Evolutionary conservation across 1,139 yeast genomes (phyloP), one percentile per base, ranked within the genome.

Genomic region (Diutina sp.): DNA sequence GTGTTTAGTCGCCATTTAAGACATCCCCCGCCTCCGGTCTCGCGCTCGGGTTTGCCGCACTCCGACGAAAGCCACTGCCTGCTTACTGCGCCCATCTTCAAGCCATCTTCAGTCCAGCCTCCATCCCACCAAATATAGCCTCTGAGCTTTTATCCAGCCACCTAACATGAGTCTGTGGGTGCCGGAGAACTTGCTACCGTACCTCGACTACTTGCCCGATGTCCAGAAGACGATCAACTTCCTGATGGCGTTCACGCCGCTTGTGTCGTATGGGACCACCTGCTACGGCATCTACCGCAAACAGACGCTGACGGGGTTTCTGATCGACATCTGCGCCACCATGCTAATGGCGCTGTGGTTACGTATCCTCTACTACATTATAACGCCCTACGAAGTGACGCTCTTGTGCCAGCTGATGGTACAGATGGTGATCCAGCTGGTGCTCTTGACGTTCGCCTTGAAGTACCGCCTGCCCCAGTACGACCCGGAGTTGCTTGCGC

Each of bases 261-360:
- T 90, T 51, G 79, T 90, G 59, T 87, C 96, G 7, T 90, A 90
- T 65, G 95, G 96, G 1, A 82, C 95, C 29, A 89, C 97, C 0
- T 80, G 90, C 51, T 73, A 82, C 57, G 78, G 87, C 60, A 89
- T 90, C 16, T 78, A 83, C 62, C 73, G 77, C 55, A 79, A 80
- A 51, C 74, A 82, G 65, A 78, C 90, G 1, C 80, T 93, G 1
- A 76, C 80, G 44, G 97, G 97, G 35, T 90, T 90, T 66, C 85
- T 95, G 7, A 75, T 90, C 28, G 97, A 90, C 68, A 87, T 90
- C 14, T 90, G 97, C 70, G 93, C 91, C 16, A 88, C 96, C 11
- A 90, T 90, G 96, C 69, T 90, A 59, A 76, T 89, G 63, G 87
- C 96, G 1, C 81, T 90, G 55, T 80, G 85, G 5, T 70, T 90